These are phyloP conservation scores for Galeopsis tetrahit DNA, from an alignment of 257 asterid species.

Conservation along the genomic window DNA sequence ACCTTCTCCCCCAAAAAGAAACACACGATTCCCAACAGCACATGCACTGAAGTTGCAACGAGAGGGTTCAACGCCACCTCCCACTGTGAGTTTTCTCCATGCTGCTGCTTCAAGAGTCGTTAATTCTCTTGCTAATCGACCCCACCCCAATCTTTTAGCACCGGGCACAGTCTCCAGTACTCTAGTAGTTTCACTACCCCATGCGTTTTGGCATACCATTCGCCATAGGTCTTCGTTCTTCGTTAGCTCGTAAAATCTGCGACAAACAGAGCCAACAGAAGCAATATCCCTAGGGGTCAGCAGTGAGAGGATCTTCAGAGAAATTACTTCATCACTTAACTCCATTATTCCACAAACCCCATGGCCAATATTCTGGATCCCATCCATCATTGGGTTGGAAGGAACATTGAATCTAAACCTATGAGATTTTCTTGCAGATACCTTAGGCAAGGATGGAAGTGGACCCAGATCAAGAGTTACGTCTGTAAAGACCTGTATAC, in stretches of 20 bases:
- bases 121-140: conserved; percentile 85
- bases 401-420: conserved; percentile 55
- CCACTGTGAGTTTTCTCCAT: conserved; percentile 86
- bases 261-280: conserved; percentile 84
- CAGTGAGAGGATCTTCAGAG: conserved; percentile 64
- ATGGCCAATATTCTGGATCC: conserved; percentile 52
- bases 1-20: conserved; percentile 96
- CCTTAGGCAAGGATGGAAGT: conserved; percentile 69
- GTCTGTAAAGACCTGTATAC: conserved; percentile 75
- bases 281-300: conserved; percentile 91
- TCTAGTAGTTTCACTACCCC: conserved; percentile 86
- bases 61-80: conserved; percentile 90
- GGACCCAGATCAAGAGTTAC: conserved; percentile 81
- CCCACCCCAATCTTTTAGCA: conserved; percentile 86
- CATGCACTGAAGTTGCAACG: conserved; percentile 98
- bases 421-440: conserved; percentile 54
- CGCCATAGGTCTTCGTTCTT: conserved; percentile 87
- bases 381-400: conserved; percentile 41
- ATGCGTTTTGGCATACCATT: conserved; percentile 90
- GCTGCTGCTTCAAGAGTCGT: conserved; percentile 94
- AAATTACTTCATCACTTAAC: conserved; percentile 79
- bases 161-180: conserved; percentile 79
- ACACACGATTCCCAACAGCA: conserved; percentile 92
- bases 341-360: conserved; percentile 76
- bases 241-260: conserved; percentile 67